Conservation (phyloP, 192 early-diverging fungal genomes). For the Geranomyces variabilis region DNA sequence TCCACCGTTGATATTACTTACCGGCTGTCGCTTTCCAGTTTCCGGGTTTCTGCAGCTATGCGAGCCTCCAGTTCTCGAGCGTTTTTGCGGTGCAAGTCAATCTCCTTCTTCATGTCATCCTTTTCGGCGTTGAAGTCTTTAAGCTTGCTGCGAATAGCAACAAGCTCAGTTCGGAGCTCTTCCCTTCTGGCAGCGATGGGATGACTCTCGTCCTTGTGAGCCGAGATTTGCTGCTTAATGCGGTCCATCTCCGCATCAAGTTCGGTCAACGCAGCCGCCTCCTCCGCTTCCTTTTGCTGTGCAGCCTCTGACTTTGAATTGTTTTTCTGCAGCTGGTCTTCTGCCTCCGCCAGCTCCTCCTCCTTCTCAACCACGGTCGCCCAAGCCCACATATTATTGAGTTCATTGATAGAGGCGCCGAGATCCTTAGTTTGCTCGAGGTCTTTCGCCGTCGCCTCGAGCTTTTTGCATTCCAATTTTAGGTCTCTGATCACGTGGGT, state of each 20-base stretch:
- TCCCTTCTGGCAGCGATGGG: no score
- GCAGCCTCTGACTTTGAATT: background rate
- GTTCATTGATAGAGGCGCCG: constrained; percentile 32
- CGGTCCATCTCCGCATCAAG: background rate
- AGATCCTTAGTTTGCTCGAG: constrained; percentile 36
- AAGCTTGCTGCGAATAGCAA: constrained; percentile 5
- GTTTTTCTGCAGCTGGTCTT: constrained; percentile 6
- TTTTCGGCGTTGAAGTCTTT: constrained; percentile 52
- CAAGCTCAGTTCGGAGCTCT: background rate
- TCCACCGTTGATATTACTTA: background rate
- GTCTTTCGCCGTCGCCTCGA: constrained; percentile 67
- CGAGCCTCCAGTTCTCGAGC: constrained; percentile 30
- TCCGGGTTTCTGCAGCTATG: constrained; percentile 53
- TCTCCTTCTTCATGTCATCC: constrained; percentile 42
- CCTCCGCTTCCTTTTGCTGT: constrained; percentile 15
- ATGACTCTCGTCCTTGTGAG: no score
- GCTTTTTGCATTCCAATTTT: constrained; percentile 64
- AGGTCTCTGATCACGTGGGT: constrained; percentile 69
- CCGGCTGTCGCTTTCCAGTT: constrained; percentile 31
- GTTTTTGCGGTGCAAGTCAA: background rate
- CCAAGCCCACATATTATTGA: constrained; percentile 81
- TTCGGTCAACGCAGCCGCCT: background rate
- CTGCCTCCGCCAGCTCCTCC: constrained; percentile 1
- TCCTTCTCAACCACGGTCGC: constrained; percentile 67
- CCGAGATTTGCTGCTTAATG: background rate